Conservation (phyloP, 176 grass and related monocot species). For the Eragrostis nindensis region DNA sequence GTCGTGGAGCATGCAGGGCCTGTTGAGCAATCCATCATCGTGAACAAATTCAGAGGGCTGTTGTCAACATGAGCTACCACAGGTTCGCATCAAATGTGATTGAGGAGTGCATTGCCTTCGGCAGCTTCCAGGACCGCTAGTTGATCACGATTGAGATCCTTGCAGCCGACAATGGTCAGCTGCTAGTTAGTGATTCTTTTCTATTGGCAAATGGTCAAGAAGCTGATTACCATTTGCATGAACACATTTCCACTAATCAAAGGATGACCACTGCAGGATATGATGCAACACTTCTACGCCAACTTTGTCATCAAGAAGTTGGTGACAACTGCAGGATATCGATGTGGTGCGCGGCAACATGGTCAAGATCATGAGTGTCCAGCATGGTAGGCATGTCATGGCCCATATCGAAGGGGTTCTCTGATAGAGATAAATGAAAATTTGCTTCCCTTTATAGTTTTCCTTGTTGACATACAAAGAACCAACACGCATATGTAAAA, state of each 20-base stretch:
- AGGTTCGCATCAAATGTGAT: conserved; percentile 64
- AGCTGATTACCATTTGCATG: too few relatives aligned
- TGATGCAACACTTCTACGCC: not conserved
- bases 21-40: conserved; percentile 26
- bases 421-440: not conserved
- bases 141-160: conserved; percentile 53
- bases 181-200: conserved; percentile 33
- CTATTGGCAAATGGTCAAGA: too few relatives aligned
- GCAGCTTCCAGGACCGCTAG: conserved; percentile 36
- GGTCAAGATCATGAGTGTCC: not conserved
- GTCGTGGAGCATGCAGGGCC: conserved; percentile 55
- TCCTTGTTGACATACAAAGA: too few relatives aligned
- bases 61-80: conserved; percentile 55
- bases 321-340: not conserved
- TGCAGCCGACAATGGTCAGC: conserved; percentile 4
- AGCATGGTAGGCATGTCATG: not conserved
- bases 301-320: not conserved
- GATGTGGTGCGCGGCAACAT: not conserved
- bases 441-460: too few relatives aligned
- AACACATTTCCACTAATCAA: too few relatives aligned
- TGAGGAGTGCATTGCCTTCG: conserved; percentile 50
- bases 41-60: conserved; percentile 31
- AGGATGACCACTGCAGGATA: not conserved
- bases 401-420: not conserved
- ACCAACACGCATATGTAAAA: too few relatives aligned